These are phyloP conservation scores for Termitomyces sp. DNA, from an alignment of 768 basidiomycete species.

Conservation along the genomic window DNA sequence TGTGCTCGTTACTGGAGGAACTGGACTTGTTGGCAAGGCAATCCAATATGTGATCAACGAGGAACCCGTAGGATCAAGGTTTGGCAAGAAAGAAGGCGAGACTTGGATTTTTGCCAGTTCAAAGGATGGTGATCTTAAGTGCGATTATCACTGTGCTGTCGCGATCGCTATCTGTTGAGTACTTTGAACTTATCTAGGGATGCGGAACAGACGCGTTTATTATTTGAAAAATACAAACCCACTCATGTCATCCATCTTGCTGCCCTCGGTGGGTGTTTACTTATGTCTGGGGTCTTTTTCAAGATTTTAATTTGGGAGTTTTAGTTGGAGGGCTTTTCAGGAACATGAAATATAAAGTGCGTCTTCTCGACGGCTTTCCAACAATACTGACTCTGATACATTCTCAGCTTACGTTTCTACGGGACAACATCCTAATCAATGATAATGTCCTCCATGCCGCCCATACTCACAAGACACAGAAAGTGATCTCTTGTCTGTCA, in stretches of 20 bases:
- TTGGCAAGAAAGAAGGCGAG: slow-evolving; percentile 72
- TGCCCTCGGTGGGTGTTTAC: slow-evolving; percentile 64
- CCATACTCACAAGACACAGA: slow-evolving; percentile 57
- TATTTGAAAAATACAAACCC: slow-evolving; percentile 90
- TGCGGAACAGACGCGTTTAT: slow-evolving; percentile 55
- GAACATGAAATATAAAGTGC: slow-evolving; percentile 91
- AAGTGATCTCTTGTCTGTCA: slow-evolving; percentile 92
- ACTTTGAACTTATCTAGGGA: slow-evolving; percentile 41
- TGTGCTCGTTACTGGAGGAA: slow-evolving; percentile 80
- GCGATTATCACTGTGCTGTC: slow-evolving; percentile 1
- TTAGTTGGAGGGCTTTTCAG: slow-evolving; percentile 91
- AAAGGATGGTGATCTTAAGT: slow-evolving; percentile 85
- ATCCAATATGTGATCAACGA: slow-evolving; percentile 75
- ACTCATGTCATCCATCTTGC: slow-evolving; percentile 97
- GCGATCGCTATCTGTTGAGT: not conserved
- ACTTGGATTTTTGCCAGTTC: slow-evolving; percentile 82
- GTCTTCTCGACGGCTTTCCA: slow-evolving; percentile 4
- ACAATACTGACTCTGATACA: not conserved
- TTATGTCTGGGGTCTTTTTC: not conserved
- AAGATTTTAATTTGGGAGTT: slow-evolving; percentile 1
- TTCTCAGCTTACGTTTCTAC: slow-evolving; percentile 77
- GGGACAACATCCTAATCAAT: slow-evolving; percentile 94
- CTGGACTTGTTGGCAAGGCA: slow-evolving; percentile 83
- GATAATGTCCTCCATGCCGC: slow-evolving; percentile 85
- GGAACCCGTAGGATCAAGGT: slow-evolving; percentile 74